phyloP scores from a whole-genome alignment of 768 basidiomycete species.

The Naganishia antarctica region DNA sequence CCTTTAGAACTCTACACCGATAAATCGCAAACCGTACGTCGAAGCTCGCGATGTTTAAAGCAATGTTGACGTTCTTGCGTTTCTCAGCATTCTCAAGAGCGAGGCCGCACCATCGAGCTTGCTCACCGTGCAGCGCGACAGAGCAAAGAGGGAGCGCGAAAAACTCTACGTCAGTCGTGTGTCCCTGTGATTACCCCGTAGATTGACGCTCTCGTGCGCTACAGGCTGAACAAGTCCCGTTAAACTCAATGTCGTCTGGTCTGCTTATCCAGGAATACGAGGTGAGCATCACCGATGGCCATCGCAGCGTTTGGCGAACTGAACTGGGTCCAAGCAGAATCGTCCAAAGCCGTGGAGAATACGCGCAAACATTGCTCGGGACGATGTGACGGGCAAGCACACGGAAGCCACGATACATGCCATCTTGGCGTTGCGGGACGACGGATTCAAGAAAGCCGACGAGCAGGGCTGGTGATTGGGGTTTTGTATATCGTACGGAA shows the following conservation, averaged over 20 bases:
- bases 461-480: too few relatives aligned
- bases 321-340: background rate
- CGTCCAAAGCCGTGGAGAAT: constrained; percentile 15
- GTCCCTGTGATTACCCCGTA: background rate
- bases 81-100: background rate
- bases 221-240: constrained; percentile 1
- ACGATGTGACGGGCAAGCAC: constrained; percentile 13
- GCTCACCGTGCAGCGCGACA: background rate
- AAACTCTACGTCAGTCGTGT: background rate
- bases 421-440: constrained; percentile 1
- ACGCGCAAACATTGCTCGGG: background rate
- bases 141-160: background rate
- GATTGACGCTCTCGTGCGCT: background rate
- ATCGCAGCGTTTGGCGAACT: too few relatives aligned
- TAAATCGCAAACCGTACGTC: constrained; percentile 9
- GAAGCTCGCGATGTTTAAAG: background rate
- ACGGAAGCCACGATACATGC: background rate
- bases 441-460: too few relatives aligned
- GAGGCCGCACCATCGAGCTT: background rate
- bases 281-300: background rate
- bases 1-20: background rate
- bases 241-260: constrained; percentile 12
- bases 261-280: constrained; percentile 13
- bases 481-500: too few relatives aligned
- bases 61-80: background rate